Conservation (phyloP, 805 yeast species). For the Cyberlindnera japonica region DNA sequence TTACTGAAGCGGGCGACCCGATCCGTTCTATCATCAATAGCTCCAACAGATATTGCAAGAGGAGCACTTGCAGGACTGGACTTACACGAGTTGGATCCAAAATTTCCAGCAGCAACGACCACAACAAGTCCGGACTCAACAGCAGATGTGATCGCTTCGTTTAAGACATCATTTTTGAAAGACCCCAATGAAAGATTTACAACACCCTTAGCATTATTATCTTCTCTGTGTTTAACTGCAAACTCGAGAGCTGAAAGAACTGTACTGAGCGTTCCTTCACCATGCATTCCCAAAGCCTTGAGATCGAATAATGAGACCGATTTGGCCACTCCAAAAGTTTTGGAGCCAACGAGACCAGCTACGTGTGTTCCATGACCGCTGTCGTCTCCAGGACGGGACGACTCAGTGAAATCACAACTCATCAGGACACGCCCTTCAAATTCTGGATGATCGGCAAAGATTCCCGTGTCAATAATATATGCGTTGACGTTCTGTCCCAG, state of each 20-base stretch:
- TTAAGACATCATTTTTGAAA: constrained; percentile 57
- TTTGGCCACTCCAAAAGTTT: constrained; percentile 80
- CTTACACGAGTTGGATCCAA: constrained; percentile 70
- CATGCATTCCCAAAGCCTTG: constrained; percentile 64
- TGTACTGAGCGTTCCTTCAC: constrained; percentile 67
- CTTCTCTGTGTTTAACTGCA: constrained; percentile 55
- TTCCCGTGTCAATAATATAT: constrained; percentile 84
- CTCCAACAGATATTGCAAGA: constrained; percentile 78
- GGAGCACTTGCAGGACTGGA: constrained; percentile 84
- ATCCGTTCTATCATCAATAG: constrained; percentile 74
- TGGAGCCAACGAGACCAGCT: constrained; percentile 83
- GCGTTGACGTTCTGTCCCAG: constrained; percentile 63
- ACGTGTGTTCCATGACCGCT: constrained; percentile 95
- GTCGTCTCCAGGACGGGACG: constrained; percentile 55
- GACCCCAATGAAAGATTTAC: constrained; percentile 85
- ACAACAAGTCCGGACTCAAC: constrained; percentile 64
- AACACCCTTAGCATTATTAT: constrained; percentile 45
- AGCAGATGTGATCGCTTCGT: constrained; percentile 76
- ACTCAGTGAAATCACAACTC: constrained; percentile 62
- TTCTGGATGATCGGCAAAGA: constrained; percentile 56
- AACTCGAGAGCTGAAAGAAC: constrained; percentile 65
- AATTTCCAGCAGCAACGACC: constrained; percentile 87
- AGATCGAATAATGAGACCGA: constrained; percentile 60
- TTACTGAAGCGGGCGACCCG: constrained; percentile 76
- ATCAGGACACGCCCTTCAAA: constrained; percentile 55